A percentile compares a stretch with the other conserved stretches of the same genome.
phyloP scores from a whole-genome alignment of 306 rosid species.

The Cucurbita pepo region DNA sequence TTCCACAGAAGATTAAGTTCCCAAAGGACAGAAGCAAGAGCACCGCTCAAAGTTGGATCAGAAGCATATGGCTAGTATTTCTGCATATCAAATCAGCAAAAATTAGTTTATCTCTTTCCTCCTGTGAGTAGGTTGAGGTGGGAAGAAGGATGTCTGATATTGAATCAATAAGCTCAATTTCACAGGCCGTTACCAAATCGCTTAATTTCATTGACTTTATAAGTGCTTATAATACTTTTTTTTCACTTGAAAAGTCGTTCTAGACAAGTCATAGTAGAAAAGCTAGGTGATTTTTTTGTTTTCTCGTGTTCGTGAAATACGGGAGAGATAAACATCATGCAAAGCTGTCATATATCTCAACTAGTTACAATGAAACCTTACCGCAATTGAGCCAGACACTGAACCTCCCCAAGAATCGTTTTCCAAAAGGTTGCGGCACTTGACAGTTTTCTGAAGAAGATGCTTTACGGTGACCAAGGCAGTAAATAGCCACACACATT shows the following conservation, averaged over 20 bases:
- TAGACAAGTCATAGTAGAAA: neutral
- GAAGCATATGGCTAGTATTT: constrained; percentile 66
- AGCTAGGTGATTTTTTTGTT: neutral
- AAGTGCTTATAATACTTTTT: neutral
- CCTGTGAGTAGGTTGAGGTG: neutral
- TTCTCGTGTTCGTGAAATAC: neutral
- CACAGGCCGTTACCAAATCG: neutral
- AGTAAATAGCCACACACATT: constrained; percentile 16
- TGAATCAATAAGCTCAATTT: neutral
- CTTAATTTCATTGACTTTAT: no score
- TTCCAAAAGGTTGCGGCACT: constrained; percentile 90
- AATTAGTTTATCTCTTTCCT: neutral
- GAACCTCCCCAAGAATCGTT: constrained; percentile 95
- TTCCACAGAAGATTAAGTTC: constrained; percentile 64
- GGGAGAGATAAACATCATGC: neutral
- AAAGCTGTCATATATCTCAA: neutral
- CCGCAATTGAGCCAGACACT: constrained; percentile 59
- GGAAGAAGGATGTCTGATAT: neutral
- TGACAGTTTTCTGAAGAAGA: constrained; percentile 81
- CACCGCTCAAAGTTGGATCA: constrained; percentile 92
- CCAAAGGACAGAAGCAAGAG: constrained; percentile 94
- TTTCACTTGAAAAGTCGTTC: neutral
- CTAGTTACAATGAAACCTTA: constrained; percentile 10
- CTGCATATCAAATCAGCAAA: constrained; percentile 23
- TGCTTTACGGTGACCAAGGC: constrained; percentile 81